Evolutionary conservation across 1,284 basidiomycete genomes (phyloP), one percentile per base, ranked within the genome.

Genomic region (Tremellales sp.): DNA sequence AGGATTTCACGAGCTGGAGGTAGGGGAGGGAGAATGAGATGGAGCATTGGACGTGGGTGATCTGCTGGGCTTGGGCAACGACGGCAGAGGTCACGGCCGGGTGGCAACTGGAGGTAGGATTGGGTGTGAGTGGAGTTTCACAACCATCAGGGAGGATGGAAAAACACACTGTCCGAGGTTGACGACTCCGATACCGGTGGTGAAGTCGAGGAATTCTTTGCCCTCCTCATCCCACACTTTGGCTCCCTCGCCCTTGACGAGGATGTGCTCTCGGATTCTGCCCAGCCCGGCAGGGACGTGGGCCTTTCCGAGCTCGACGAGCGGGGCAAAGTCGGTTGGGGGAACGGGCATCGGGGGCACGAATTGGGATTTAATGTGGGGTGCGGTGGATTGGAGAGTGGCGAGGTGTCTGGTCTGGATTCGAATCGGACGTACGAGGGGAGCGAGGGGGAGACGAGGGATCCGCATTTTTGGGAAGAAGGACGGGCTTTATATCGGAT

Each of bases 1-100:
- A 59, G 9, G 55, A 53, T 46, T 68, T 60, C 50, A 71, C 86
- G 35, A 97, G 79, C 3, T 89, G 91, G 0, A 82, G 77, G 71
- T 94, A 77, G 1, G 92, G 89, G 81, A 91, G 86, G 54, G 61
- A 60, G 57, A 65, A 66, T 5, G 56, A 58, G 53, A 69, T 67
- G 35, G 65, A 67, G 58, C 65, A 66, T 54, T 92, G 88, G 32
- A 78, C 82, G 60, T 93, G 88, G 10, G 89, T 85, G 50, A 92
- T 78, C 28, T 80, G 80, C 74, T 82, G 79, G 68, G 86, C 87
- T 70, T 94, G 90, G 31, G 86, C 81, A 14, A 87, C 86, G 1
- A 89, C 91, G 10, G 89, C 89, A 56, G 81, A 78, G 70, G 86
- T 89, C 55, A 94, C 81, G 64, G 81, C 82, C 0, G 88, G 88